Conservation (phyloP, 768 basidiomycete genomes). For the Mycena polygramma region DNA sequence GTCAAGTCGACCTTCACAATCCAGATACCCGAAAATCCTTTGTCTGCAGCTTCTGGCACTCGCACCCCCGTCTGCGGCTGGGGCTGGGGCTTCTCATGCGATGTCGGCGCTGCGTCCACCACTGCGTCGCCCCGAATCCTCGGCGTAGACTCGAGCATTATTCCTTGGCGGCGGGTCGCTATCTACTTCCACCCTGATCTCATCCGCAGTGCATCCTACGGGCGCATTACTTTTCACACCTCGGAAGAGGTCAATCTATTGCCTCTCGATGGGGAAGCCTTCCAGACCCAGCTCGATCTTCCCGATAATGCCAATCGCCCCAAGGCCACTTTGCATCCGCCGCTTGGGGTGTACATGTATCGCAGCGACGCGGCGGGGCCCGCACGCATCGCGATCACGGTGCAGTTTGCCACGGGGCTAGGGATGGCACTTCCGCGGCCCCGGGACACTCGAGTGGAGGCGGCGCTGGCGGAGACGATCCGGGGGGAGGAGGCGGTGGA, state of each 20-base stretch:
- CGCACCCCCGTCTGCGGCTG: conserved; percentile 25
- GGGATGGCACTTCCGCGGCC: conserved; percentile 10
- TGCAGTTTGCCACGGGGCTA: background rate
- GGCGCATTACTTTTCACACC: conserved; percentile 10
- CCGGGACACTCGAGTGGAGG: conserved; percentile 8
- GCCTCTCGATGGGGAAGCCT: background rate
- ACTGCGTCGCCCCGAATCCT: background rate
- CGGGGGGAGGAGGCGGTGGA: too few relatives aligned
- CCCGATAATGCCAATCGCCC: background rate
- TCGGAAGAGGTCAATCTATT: background rate
- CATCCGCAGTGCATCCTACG: conserved; percentile 10
- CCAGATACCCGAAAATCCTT: conserved; percentile 5
- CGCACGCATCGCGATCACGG: conserved; percentile 11
- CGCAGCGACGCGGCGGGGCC: background rate
- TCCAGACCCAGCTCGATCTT: conserved; percentile 1
- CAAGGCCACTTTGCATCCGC: too few relatives aligned
- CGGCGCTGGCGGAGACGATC: conserved; percentile 16
- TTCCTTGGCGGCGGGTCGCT: conserved; percentile 17
- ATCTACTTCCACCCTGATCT: conserved; percentile 25
- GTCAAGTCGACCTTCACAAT: conserved; percentile 30
- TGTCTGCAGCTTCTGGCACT: background rate
- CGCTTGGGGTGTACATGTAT: background rate
- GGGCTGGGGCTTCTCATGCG: conserved; percentile 29
- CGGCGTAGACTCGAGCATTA: background rate
- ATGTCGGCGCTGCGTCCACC: background rate